Conservation (phyloP, 805 yeast species). For the Wickerhamiella dianesei region DNA sequence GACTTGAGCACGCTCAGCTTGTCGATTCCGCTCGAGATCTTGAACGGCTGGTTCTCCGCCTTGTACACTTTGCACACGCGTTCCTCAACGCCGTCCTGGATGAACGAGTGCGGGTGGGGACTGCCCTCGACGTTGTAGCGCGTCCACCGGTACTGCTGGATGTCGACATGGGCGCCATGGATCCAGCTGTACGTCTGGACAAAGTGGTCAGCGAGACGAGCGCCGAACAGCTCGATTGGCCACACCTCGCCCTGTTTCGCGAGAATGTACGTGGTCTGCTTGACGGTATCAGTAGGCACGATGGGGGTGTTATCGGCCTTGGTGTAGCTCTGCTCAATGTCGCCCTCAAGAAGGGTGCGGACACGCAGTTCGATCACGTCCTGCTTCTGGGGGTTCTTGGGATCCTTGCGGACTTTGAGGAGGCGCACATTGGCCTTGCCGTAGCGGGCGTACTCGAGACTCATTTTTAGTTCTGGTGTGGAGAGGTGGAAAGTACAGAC, state of each 20-base stretch:
- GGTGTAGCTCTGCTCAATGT: constrained; percentile 69
- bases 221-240: constrained; percentile 86
- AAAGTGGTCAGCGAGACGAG: constrained; percentile 71
- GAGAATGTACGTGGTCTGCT: constrained; percentile 71
- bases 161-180: constrained; percentile 50
- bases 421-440: constrained; percentile 92
- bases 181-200: constrained; percentile 64
- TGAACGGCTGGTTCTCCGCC: constrained; percentile 31
- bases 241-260: constrained; percentile 75
- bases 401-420: constrained; percentile 73
- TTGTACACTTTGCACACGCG: constrained; percentile 35
- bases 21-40: constrained; percentile 54
- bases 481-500: not conserved
- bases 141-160: constrained; percentile 68
- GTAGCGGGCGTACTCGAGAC: constrained; percentile 30
- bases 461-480: constrained; percentile 7
- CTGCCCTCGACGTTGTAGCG: constrained; percentile 63
- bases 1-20: constrained; percentile 77
- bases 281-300: constrained; percentile 89
- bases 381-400: constrained; percentile 57
- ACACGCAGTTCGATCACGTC: constrained; percentile 80
- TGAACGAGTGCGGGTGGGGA: constrained; percentile 70
- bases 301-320: constrained; percentile 77
- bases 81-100: constrained; percentile 72
- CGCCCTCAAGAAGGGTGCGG: constrained; percentile 59